Conservation (phyloP, 2,329 filamentous ascomycete genomes). For the Biscogniauxia mediterranea region DNA sequence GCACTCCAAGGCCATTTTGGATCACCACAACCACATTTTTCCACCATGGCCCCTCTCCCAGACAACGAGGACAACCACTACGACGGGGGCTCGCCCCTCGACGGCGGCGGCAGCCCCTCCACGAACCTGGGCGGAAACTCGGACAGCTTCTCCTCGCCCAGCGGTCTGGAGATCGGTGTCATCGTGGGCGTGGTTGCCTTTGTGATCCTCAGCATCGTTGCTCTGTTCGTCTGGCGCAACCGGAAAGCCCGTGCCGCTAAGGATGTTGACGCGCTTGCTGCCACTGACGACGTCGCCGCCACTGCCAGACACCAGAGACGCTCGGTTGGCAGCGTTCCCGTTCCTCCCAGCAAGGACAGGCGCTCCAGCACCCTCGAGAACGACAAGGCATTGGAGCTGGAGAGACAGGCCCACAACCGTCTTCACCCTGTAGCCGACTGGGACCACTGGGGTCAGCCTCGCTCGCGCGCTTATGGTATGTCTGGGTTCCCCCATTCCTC, state of each 20-base stretch:
- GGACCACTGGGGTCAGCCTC: conserved; percentile 16
- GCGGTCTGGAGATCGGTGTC: conserved; percentile 28
- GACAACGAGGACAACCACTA: conserved; percentile 19
- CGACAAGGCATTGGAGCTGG: conserved; percentile 18
- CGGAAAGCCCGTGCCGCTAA: conserved; percentile 23
- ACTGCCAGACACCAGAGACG: not conserved
- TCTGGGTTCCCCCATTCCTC: not conserved
- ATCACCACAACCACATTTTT: not conserved
- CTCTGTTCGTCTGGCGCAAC: conserved; percentile 29
- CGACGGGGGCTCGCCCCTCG: conserved; percentile 25
- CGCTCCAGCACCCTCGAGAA: conserved; percentile 16
- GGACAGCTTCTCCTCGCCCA: conserved; percentile 12
- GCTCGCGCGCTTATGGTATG: conserved; percentile 15
- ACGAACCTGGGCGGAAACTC: conserved; percentile 13
- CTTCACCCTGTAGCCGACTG: conserved; percentile 10
- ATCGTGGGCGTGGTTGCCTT: conserved; percentile 26
- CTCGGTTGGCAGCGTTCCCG: conserved; percentile 5
- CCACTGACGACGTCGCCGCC: no score
- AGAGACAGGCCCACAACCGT: conserved; percentile 11
- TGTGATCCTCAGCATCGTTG: conserved; percentile 23
- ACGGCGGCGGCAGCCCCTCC: conserved; percentile 23
- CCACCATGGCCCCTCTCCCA: conserved; percentile 16
- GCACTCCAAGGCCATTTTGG: not conserved
- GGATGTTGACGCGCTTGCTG: conserved; percentile 5
- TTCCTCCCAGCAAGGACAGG: conserved; percentile 21